Conservation (phyloP, 257 asterid genomes). For the Gardenia jasminoides region DNA sequence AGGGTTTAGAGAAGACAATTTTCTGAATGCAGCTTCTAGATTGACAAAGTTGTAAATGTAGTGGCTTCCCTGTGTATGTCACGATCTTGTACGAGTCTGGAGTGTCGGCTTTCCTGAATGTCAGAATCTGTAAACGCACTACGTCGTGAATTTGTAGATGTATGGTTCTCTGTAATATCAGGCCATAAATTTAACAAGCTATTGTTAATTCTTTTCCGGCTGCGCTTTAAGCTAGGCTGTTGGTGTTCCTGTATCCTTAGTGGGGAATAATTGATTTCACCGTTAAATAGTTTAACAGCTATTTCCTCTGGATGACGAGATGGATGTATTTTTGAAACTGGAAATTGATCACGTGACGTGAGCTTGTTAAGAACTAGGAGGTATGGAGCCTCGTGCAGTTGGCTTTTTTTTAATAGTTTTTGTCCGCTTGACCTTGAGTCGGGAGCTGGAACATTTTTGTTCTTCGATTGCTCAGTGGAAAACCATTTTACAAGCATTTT, state of each 20-base stretch:
- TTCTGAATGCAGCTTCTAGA: slow-evolving; percentile 14
- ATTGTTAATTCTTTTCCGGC: too few relatives aligned
- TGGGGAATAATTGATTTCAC: too few relatives aligned
- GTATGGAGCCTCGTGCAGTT: too few relatives aligned
- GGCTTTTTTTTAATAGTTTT: too few relatives aligned
- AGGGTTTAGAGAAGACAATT: slow-evolving; percentile 24
- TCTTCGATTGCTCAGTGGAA: not conserved
- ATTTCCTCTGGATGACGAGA: too few relatives aligned
- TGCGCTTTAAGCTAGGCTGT: too few relatives aligned
- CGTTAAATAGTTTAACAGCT: not conserved
- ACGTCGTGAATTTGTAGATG: slow-evolving; percentile 9
- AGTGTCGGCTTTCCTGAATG: not conserved
- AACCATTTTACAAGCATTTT: too few relatives aligned
- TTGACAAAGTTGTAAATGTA: slow-evolving; percentile 23
- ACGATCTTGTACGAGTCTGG: not conserved
- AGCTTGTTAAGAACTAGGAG: too few relatives aligned
- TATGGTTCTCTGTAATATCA: slow-evolving; percentile 4
- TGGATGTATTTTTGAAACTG: too few relatives aligned
- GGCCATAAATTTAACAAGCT: not conserved
- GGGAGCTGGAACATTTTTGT: not conserved
- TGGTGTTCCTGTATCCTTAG: not conserved
- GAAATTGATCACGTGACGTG: too few relatives aligned
- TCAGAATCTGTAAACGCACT: not conserved
- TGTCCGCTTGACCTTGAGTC: too few relatives aligned
- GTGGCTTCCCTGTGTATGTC: not conserved